phyloP scores from a whole-genome alignment of 2,329 filamentous ascomycete genomes.

The Atkinsonella texensis region DNA sequence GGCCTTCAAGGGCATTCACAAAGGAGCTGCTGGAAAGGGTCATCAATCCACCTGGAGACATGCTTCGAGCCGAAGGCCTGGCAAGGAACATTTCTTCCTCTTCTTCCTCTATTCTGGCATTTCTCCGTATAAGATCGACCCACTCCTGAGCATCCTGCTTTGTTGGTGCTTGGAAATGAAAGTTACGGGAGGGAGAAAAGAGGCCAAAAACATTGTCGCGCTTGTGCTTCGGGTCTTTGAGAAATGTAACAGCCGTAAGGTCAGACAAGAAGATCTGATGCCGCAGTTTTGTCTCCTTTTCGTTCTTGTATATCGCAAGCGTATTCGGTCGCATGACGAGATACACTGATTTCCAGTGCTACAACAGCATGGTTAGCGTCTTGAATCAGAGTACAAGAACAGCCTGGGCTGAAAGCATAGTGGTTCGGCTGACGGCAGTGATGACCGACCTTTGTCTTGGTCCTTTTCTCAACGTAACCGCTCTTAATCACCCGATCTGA shows the following conservation, averaged over 20 bases:
- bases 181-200: slow-evolving; percentile 84
- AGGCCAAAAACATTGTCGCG: slow-evolving; percentile 81
- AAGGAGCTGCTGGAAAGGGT: slow-evolving; percentile 2
- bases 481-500: slow-evolving; percentile 90
- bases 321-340: slow-evolving; percentile 83
- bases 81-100: slow-evolving; percentile 72
- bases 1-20: slow-evolving; percentile 8
- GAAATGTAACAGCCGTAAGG: slow-evolving; percentile 76
- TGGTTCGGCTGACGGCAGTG: background rate
- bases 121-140: slow-evolving; percentile 68
- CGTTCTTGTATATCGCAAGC: slow-evolving; percentile 85
- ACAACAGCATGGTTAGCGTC: slow-evolving; percentile 10
- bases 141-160: slow-evolving; percentile 71
- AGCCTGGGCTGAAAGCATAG: too few relatives aligned
- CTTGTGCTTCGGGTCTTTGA: slow-evolving; percentile 82
- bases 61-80: slow-evolving; percentile 46
- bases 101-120: slow-evolving; percentile 77
- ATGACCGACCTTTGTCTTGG: slow-evolving; percentile 70
- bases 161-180: slow-evolving; percentile 69
- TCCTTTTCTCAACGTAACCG: slow-evolving; percentile 76
- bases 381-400: background rate
- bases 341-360: slow-evolving; percentile 86
- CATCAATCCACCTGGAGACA: slow-evolving; percentile 21
- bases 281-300: slow-evolving; percentile 78
- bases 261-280: slow-evolving; percentile 83